Conservation (phyloP, 1,139 yeast genomes). For the Blastobotrys niveus region DNA sequence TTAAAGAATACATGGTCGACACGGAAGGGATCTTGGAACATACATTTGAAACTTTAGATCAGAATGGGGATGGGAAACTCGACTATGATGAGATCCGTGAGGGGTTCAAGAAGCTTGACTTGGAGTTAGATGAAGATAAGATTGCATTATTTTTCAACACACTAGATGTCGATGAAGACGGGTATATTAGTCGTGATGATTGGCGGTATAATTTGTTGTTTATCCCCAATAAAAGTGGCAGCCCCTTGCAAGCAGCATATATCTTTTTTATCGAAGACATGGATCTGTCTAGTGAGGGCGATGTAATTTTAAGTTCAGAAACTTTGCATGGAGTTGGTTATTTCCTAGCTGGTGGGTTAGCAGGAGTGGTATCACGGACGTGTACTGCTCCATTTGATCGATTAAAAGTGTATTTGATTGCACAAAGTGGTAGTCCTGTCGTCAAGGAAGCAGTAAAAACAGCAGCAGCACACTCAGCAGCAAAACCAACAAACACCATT, state of each 20-base stretch:
- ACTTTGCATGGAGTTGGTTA: slow-evolving; percentile 80
- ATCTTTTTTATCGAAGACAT: slow-evolving; percentile 73
- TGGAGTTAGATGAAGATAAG: slow-evolving; percentile 51
- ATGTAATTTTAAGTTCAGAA: slow-evolving; percentile 75
- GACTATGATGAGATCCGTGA: slow-evolving; percentile 58
- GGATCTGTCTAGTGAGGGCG: slow-evolving; percentile 86
- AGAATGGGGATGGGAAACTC: slow-evolving; percentile 69
- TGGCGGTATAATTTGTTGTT: slow-evolving; percentile 77
- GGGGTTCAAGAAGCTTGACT: slow-evolving; percentile 52
- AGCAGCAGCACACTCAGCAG: slow-evolving; percentile 29
- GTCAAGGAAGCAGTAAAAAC: slow-evolving; percentile 24
- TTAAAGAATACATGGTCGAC: slow-evolving; percentile 50
- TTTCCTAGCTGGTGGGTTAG: slow-evolving; percentile 88
- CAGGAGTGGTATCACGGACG: slow-evolving; percentile 96
- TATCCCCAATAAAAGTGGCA: slow-evolving; percentile 66
- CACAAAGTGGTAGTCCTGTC: slow-evolving; percentile 58
- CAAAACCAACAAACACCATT: slow-evolving; percentile 24
- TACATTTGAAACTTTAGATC: slow-evolving; percentile 68
- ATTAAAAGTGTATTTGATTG: slow-evolving; percentile 85
- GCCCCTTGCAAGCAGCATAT: slow-evolving; percentile 75
- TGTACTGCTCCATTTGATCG: slow-evolving; percentile 97
- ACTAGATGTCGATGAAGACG: slow-evolving; percentile 57
- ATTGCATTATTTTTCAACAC: slow-evolving; percentile 55
- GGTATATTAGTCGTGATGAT: slow-evolving; percentile 74
- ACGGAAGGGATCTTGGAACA: slow-evolving; percentile 65